Conservation (phyloP, 2,329 filamentous ascomycete genomes). For the Fusarium nisikadoi region DNA sequence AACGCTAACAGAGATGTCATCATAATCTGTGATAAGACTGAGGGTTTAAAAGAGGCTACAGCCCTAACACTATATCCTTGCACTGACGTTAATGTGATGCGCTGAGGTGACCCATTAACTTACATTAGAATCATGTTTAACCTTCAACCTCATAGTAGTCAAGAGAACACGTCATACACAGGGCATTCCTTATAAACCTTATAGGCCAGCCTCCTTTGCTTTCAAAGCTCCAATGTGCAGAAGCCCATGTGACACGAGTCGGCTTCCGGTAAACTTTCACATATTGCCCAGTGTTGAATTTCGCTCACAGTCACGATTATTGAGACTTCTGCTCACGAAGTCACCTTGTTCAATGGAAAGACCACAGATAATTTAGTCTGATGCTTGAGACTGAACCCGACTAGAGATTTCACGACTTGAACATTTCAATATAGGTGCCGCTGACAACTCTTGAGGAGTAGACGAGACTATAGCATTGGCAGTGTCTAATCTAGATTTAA, state of each 20-base stretch:
- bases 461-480: neutral
- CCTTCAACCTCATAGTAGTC: neutral
- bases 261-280: neutral
- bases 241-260: rapidly evolving
- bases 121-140: neutral
- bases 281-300: neutral
- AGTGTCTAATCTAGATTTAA: neutral
- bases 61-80: rapidly evolving
- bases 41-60: neutral
- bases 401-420: rapidly evolving
- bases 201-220: neutral
- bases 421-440: neutral
- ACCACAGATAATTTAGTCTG: rapidly evolving
- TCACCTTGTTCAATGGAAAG: rapidly evolving
- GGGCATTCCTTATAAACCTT: neutral
- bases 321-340: too few species aligned
- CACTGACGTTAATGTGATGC: rapidly evolving
- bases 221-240: too few species aligned
- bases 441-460: neutral
- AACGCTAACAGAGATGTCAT: rapidly evolving
- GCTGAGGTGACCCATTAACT: rapidly evolving
- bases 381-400: rapidly evolving
- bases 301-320: neutral
- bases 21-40: neutral
- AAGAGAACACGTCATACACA: rapidly evolving